Evolutionary conservation across 2,329 filamentous ascomycete genomes (phyloP), one percentile per base, ranked within the genome.

Genomic region (Orbilia ellipsospora): DNA sequence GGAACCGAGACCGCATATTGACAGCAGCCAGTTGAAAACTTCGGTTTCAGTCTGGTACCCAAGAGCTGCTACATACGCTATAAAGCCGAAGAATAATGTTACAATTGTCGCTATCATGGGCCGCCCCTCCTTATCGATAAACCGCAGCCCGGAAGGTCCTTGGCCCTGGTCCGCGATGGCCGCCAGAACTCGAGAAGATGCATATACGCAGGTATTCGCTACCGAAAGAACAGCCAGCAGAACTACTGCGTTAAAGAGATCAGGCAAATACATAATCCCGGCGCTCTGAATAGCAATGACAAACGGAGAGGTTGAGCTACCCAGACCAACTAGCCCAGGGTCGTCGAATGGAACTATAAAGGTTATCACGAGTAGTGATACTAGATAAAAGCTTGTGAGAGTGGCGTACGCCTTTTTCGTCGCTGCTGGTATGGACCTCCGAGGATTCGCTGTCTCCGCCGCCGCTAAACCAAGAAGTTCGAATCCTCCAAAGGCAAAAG

Each of bases 1-100:
- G 75, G 88, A 90, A 1, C 88, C 88, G 8, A 93, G 87, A 61
- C 90, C 91, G 0, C 90, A 92, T 18, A 94, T 86, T 0, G 91
- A 87, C 44, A 92, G 84, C 64, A 91, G 85, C 89, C 89, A 91
- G 79, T 84, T 84, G 83, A 90, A 90, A 76, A 88, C 85, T 0
- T 82, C 82, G 44, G 16, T 50, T 18, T 75, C 72, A 4, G 64
- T 75, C 26, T 69, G 42, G 54, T 75, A 69, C 15, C 72, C 72
- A 55, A 75, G 64, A 13, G 72, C 72, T 12, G 72, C 57, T 6
- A 75, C 59, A 20, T 75, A 75, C 1, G 72, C 72, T 52, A 75
- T 67, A 15, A 75, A 75, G 13, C 72, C 72, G 31, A 75, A 75
- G 4, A 69, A 15, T 26, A 75, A 36, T 5, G 72, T 69, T 0